These are phyloP conservation scores for Ballota nigra DNA, from an alignment of 257 asterid genomes.

Conservation along the genomic window DNA sequence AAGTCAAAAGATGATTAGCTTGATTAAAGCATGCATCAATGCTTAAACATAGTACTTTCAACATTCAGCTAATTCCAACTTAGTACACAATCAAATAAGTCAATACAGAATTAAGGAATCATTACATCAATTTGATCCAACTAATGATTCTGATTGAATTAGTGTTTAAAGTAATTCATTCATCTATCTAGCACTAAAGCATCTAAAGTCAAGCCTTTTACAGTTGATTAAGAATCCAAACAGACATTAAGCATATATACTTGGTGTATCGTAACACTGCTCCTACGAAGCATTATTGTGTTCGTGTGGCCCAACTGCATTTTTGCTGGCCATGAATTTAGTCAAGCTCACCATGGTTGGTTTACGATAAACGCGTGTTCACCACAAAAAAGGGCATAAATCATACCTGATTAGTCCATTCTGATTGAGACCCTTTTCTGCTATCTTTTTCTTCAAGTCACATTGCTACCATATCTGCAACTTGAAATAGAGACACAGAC, in stretches of 20 bases:
- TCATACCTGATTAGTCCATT: constrained; percentile 23
- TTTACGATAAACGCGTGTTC: constrained; percentile 25
- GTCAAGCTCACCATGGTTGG: constrained; percentile 27
- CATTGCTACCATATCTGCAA: constrained; percentile 22
- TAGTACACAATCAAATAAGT: not conserved
- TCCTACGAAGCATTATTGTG: not conserved
- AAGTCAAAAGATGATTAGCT: not conserved
- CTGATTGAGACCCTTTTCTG: constrained; percentile 23
- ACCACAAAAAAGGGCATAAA: constrained; percentile 33
- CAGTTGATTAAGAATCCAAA: not conserved
- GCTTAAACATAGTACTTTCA: not conserved
- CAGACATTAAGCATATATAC: not conserved
- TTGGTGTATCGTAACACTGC: not conserved
- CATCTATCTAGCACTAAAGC: not conserved
- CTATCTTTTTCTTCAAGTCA: constrained; percentile 20
- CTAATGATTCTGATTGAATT: not conserved
- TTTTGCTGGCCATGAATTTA: constrained; percentile 39
- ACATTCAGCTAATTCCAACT: not conserved
- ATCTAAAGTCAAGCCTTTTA: not conserved
- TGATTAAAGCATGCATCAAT: not conserved
- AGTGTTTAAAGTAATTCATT: not conserved
- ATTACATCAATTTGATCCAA: not conserved
- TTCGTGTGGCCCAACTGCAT: constrained; percentile 19
- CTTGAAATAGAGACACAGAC: constrained; percentile 12
- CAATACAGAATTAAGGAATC: not conserved